A percentile compares a stretch with the other conserved stretches of the same genome.
Conservation (phyloP, 1,284 basidiomycete genomes). For the Leucoagaricus sp. region DNA sequence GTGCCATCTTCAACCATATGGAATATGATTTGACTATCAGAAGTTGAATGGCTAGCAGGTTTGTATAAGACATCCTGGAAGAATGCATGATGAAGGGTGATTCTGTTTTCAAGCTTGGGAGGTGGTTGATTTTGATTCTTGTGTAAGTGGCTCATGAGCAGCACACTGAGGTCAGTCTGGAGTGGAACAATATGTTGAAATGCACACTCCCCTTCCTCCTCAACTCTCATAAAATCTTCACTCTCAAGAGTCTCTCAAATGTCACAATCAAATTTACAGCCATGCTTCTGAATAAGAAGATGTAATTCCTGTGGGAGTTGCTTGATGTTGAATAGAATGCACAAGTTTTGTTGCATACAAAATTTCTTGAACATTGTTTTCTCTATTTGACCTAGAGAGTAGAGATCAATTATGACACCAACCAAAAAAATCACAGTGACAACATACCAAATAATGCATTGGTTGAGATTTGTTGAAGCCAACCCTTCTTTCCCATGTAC, state of each 20-base stretch:
- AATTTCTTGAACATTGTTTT: slow-evolving; percentile 28
- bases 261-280: neutral
- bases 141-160: no score
- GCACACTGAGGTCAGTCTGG: neutral
- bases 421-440: no score
- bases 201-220: neutral
- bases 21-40: neutral
- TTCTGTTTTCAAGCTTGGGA: neutral
- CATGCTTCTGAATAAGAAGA: neutral
- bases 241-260: neutral
- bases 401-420: neutral
- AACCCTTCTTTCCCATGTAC: no score
- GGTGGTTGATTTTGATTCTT: no score
- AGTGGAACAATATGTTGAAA: no score
- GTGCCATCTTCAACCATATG: no score
- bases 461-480: no score
- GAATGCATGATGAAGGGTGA: neutral
- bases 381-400: slow-evolving; percentile 28
- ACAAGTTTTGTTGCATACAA: slow-evolving; percentile 25
- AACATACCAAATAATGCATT: slow-evolving; percentile 33
- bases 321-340: slow-evolving; percentile 15
- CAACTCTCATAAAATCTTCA: neutral
- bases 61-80: neutral
- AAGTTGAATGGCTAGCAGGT: neutral
- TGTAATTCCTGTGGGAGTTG: slow-evolving; percentile 14